phyloP scores from a whole-genome alignment of 2,329 filamentous ascomycete species.

The Aspergillus sojae region DNA sequence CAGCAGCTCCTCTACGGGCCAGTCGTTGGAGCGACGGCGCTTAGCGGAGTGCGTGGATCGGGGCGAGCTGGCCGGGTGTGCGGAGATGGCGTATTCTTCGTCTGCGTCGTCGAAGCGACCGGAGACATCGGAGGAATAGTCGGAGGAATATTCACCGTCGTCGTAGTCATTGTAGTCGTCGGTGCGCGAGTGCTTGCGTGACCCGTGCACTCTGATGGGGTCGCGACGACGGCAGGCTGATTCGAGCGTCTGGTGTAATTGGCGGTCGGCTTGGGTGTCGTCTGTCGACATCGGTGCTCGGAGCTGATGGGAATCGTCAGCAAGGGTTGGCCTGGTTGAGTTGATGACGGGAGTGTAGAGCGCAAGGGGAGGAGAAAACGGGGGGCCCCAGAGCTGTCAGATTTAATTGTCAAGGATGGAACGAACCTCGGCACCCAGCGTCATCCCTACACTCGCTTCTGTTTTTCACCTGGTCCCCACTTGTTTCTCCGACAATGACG shows the following conservation, averaged over 20 bases:
- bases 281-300: conserved; percentile 19
- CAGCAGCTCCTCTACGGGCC: conserved; percentile 37
- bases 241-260: conserved; percentile 28
- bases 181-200: conserved; percentile 35
- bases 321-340: neutral
- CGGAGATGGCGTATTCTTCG: conserved; percentile 23
- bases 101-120: conserved; percentile 41
- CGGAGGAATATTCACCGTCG: conserved; percentile 16
- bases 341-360: neutral
- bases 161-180: conserved; percentile 16
- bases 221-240: conserved; percentile 17
- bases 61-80: conserved; percentile 21
- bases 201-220: conserved; percentile 14
- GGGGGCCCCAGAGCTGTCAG: neutral
- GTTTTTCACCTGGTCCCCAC: neutral
- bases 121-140: conserved; percentile 35
- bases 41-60: conserved; percentile 41
- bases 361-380: conserved; percentile 10
- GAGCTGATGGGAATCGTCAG: neutral
- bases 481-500: neutral
- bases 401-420: neutral
- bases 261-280: conserved; percentile 23
- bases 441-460: neutral
- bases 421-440: conserved; percentile 6
- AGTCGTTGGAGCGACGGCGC: conserved; percentile 48